Base-by-base conservation (phyloP, 1,284 basidiomycete genomes). In the Ustilago crameri region DNA sequence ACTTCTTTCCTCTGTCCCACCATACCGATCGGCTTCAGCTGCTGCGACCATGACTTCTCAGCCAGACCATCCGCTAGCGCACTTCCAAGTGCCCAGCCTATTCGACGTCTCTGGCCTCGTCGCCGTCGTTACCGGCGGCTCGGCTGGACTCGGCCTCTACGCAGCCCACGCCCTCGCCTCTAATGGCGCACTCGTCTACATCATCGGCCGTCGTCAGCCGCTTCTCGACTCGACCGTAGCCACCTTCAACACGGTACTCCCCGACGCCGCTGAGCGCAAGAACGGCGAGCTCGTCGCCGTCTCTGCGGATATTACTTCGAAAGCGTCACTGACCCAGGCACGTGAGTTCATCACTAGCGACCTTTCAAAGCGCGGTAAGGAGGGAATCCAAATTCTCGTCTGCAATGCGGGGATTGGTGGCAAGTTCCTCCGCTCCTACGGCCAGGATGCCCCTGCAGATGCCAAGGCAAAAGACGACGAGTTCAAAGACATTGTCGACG, bases 161-260 rank as follows among this genome's bases (percentile, higher is more conserved):
- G 67, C 70, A 2, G 74, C 74, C 1, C 67, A 72, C 9, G 67
- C 66, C 2, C 56, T 74, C 7, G 74, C 74, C 0, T 38, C 55
- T n/a, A 71, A 76, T 47, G 74, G 74, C 1, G 70, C 70, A 0
- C 48, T 65, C 5, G 74, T 76, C 4, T 76, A 74, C 49, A 76
- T 76, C 24, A 27, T 74, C 27, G 74, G 71, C 4, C 62, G 74
- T 10, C 55, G 71, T 3, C n/a, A 49, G 14, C 15, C 63, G 0
- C 42, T 51, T 0, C 63, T 76, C 24, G 59, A 57, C 27, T 18
- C 41, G 3, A 67, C 60, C 18, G 68, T 64, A 0, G 38, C 50
- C 1, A 10, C 38, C 8, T 65, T 69, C 32, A 27, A 49, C 38
- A 2, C 52, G 2, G 37, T 53, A 15, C 18, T 64, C 14, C 50